Evolutionary conservation across 1,284 basidiomycete species (phyloP).

Genomic region (Schizophyllum amplum): DNA sequence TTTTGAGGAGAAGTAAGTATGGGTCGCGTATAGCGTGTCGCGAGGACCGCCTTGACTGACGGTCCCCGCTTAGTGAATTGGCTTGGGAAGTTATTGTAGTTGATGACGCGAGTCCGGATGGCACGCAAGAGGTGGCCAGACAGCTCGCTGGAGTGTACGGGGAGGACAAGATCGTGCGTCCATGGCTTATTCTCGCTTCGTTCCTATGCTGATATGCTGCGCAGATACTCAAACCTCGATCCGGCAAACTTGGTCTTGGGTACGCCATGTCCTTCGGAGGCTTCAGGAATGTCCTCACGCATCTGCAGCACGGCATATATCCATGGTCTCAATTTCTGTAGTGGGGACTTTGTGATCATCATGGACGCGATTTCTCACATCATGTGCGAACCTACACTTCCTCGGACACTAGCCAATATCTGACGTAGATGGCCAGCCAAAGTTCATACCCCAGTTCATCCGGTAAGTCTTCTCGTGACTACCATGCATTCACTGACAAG

Average conservation of each 20-base stretch:
- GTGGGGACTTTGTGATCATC: conserved; percentile 92
- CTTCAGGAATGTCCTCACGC: conserved; percentile 1
- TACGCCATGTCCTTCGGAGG: conserved; percentile 22
- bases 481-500: conserved; percentile 8
- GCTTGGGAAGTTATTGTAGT: conserved; percentile 86
- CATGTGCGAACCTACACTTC: conserved; percentile 53
- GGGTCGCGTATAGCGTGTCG: neutral
- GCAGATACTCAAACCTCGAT: conserved; percentile 74
- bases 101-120: conserved; percentile 88
- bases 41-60: conserved; percentile 1
- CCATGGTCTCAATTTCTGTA: conserved; percentile 81
- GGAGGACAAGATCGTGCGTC: conserved; percentile 73
- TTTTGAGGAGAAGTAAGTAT: conserved; percentile 66
- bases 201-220: neutral
- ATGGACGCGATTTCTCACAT: conserved; percentile 96
- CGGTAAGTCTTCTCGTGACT: conserved; percentile 34
- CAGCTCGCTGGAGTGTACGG: conserved; percentile 77
- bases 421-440: conserved; percentile 46
- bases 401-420: neutral
- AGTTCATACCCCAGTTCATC: conserved; percentile 87
- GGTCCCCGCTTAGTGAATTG: conserved; percentile 25
- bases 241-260: conserved; percentile 87
- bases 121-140: conserved; percentile 80
- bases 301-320: conserved; percentile 78
- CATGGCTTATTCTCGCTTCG: neutral